Base-by-base conservation (phyloP, 768 basidiomycete genomes). In the Amanita thiersii region DNA sequence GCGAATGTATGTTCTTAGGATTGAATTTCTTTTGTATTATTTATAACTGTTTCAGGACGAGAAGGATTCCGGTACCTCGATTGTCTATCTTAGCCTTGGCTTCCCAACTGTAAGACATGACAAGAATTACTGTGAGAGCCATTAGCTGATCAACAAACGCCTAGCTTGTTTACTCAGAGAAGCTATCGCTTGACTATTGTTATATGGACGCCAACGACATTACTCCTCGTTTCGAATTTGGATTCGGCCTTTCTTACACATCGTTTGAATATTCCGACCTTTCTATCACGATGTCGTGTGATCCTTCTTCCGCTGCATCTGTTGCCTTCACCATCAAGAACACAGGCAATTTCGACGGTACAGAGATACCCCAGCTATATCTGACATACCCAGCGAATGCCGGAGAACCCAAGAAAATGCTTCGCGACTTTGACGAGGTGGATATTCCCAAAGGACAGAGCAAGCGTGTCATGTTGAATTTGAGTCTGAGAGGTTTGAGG, bases 191-290 rank as follows among this genome's bases (percentile, higher is more conserved):
- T 42, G 83, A 85, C 55, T 85, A 86, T 51, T 69, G 78, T 9
- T 71, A 73, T 57, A 77, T 82, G 62, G 76, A 77, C 39, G 61
- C 63, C 15, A 58, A 73, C 24, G 60, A 59, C 45, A 73, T 79
- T 39, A 54, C 50, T 0, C 78, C 78, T 0, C 67, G 72, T 31
- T 81, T 67, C 53, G 70, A 76, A 49, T 86, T 85, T 56, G 84
- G 83, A 3, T 84, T 73, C 53, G 85, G 84, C 1, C 63, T 86
- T 9, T 77, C 74, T 3, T 88, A 86, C 57, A 84, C 86, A 35
- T 73, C 68, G 0, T 88, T 86, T 56, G 55, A 66, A 3, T 85
- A 83, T 56, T 73, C 77, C 5, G 57, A 62, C n/a, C 56, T 83
- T 31, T 52, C 63, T 3, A 60, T 75, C 36, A 35, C 54, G 29